Base-by-base conservation (phyloP, 371 early-diverging fungal genomes). In the Nematocida ironsii region DNA sequence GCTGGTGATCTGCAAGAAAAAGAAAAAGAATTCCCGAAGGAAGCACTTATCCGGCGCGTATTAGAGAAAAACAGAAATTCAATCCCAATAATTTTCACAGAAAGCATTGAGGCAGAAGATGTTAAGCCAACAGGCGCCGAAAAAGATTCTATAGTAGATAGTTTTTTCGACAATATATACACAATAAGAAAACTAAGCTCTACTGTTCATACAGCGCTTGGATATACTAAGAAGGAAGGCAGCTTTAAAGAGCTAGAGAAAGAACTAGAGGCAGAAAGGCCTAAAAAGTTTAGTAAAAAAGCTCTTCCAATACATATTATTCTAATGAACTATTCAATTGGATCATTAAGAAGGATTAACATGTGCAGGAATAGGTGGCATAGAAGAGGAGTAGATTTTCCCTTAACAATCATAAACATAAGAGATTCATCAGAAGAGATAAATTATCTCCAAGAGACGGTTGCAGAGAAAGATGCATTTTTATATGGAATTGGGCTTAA, bases 21-120 rank as follows among this genome's bases (percentile, higher is more conserved):
- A 47, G 76, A 75, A 68, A 68, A 52, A 68, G 27, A 5, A 13
- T 45, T 20, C 48, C 69, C 69, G 20, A 75, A 75, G 52, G 25
- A 56, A 58, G 39, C 20, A 33, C 20, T 56, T 2, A 9, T 74
- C 11, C 16, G 6, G n/a, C 23, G 25, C 1, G 20, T 74, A 13
- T 9, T 75, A 5, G n/a, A 47, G 56, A 42, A 56, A 44, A 50
- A 60, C 23, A 60, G 9, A 58, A 20, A 25, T 5, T 5, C 42
- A 11, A 23, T 1, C 6, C 5, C 33, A 45, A 1, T 44, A 2
- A 39, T 64, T 16, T 42, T 64, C 27, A 13, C 13, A 18, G 42
- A 64, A 5, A 11, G 23, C 42, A 33, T 23, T 11, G 39, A 60
- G 23, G 23, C 18, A 50, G 18, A 9, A 9, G 0, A 18, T 13